These are phyloP conservation scores for Penicillium occitanis DNA, from an alignment of 2,329 filamentous ascomycete genomes.

Conservation along the genomic window DNA sequence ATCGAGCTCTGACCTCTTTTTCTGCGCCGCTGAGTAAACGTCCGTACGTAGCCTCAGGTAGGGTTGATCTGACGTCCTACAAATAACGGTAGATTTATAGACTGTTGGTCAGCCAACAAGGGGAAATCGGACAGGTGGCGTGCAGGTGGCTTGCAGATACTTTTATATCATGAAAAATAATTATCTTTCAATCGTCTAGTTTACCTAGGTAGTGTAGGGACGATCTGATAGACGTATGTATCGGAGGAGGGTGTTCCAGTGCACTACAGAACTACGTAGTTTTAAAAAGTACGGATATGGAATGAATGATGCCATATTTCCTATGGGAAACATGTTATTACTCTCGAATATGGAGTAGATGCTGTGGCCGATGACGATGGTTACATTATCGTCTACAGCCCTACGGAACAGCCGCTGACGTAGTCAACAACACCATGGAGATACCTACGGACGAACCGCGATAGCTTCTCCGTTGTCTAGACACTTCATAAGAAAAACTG, in stretches of 20 bases:
- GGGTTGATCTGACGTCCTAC: neutral
- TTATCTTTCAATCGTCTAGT: neutral
- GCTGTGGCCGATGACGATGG: neutral
- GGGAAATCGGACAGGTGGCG: constrained; percentile 7
- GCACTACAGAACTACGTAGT: neutral
- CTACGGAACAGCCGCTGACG: neutral
- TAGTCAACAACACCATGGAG: neutral
- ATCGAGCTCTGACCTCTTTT: neutral
- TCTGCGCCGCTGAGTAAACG: neutral
- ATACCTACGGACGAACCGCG: neutral
- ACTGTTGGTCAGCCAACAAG: neutral
- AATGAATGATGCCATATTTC: neutral
- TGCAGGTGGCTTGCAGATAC: constrained; percentile 18
- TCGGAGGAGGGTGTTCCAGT: neutral
- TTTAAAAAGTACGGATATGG: neutral
- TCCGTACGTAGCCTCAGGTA: neutral
- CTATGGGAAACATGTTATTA: neutral
- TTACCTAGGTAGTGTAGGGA: neutral
- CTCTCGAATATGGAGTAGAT: neutral
- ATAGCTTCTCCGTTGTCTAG: neutral
- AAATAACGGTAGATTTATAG: neutral
- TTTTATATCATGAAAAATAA: neutral
- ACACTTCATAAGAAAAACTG: no score
- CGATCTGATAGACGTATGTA: neutral
- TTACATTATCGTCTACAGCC: neutral